Evolutionary conservation across 2,329 filamentous ascomycete genomes (phyloP).

Genomic region (Stachybotrys echinatus): DNA sequence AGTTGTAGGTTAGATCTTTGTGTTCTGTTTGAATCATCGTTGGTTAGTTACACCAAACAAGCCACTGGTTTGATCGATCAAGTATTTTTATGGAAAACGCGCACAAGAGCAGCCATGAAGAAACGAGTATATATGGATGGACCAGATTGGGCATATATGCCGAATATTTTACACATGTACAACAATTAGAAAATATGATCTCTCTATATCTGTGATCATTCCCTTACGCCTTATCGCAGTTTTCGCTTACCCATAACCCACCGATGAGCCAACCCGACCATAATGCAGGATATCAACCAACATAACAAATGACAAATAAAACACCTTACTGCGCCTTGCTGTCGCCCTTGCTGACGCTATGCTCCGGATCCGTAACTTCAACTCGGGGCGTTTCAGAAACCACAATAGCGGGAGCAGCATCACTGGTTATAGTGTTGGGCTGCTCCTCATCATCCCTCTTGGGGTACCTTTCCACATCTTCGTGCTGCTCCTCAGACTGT

Average conservation of each 20-base stretch:
- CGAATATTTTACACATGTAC: background rate
- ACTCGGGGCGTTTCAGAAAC: background rate
- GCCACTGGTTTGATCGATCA: no score
- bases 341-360: background rate
- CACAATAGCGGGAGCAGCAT: background rate
- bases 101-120: no score
- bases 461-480: background rate
- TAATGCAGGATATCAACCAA: background rate
- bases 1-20: no score
- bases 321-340: background rate
- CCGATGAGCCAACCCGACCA: background rate
- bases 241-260: background rate
- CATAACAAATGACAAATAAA: background rate
- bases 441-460: background rate
- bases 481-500: background rate
- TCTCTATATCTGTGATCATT: background rate
- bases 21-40: no score
- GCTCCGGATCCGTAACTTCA: background rate
- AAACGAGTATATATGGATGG: no score
- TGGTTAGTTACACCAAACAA: no score
- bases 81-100: no score
- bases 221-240: no score
- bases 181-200: background rate
- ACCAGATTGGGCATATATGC: background rate
- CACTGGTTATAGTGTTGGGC: background rate